phyloP scores from a whole-genome alignment of 2,329 filamentous ascomycete genomes.

The Juglanconis sp. region DNA sequence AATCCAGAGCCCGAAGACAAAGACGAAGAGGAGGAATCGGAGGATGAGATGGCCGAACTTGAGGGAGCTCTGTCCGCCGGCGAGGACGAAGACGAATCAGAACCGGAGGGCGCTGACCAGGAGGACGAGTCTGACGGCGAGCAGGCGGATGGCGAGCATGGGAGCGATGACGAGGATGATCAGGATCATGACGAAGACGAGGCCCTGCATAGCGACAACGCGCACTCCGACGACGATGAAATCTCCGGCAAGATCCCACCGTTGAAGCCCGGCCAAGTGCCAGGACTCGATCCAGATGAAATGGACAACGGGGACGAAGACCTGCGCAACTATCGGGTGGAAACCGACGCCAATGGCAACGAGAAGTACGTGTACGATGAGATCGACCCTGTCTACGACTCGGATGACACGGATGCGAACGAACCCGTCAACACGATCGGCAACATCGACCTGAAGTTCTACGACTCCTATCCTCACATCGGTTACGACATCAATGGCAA shows the following conservation, averaged over 20 bases:
- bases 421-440: constrained; percentile 87
- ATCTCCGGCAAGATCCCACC: constrained; percentile 10
- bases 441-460: constrained; percentile 89
- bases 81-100: constrained; percentile 53
- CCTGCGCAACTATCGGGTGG: constrained; percentile 50
- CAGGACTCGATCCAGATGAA: constrained; percentile 28
- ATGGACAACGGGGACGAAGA: constrained; percentile 36
- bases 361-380: constrained; percentile 89
- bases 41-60: constrained; percentile 41
- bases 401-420: constrained; percentile 84
- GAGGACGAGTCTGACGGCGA: constrained; percentile 34
- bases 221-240: constrained; percentile 33
- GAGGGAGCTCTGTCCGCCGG: constrained; percentile 56
- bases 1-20: neutral
- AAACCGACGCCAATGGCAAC: constrained; percentile 85
- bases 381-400: constrained; percentile 92
- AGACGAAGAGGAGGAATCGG: constrained; percentile 58
- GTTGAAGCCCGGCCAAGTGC: constrained; percentile 16
- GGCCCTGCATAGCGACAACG: constrained; percentile 39
- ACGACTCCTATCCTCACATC: constrained; percentile 96
- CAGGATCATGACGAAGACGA: constrained; percentile 23
- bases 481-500: constrained; percentile 99
- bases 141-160: constrained; percentile 36
- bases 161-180: constrained; percentile 38
- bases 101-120: constrained; percentile 50